phyloP scores from a whole-genome alignment of 2,329 filamentous ascomycete genomes.

The Hypoxylon sp. region DNA sequence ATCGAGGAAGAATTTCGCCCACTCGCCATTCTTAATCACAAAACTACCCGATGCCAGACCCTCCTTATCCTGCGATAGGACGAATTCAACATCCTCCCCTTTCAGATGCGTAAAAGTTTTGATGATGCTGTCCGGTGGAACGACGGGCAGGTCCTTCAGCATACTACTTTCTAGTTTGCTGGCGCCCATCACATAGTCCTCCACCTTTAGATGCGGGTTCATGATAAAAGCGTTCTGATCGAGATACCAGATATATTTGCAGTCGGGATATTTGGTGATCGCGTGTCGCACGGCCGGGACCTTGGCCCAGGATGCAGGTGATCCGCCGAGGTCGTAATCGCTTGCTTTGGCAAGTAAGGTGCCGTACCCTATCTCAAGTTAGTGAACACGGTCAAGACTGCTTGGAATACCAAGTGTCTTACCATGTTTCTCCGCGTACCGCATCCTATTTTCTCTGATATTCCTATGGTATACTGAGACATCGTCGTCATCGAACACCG shows the following conservation, averaged over 20 bases:
- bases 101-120: slow-evolving; percentile 89
- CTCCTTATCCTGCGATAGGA: slow-evolving; percentile 85
- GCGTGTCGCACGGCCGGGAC: slow-evolving; percentile 91
- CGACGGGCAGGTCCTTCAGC: slow-evolving; percentile 86
- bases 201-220: slow-evolving; percentile 77
- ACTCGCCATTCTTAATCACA: slow-evolving; percentile 84
- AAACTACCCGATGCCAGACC: slow-evolving; percentile 83
- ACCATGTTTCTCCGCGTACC: slow-evolving; percentile 91
- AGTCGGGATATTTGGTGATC: slow-evolving; percentile 80
- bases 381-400: slow-evolving; percentile 9
- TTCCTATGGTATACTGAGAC: slow-evolving; percentile 75
- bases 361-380: slow-evolving; percentile 75
- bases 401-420: slow-evolving; percentile 42
- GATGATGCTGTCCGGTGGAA: slow-evolving; percentile 96
- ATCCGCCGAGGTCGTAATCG: slow-evolving; percentile 77
- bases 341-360: slow-evolving; percentile 83
- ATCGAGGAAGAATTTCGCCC: slow-evolving; percentile 92
- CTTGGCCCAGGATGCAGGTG: slow-evolving; percentile 76
- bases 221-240: slow-evolving; percentile 89
- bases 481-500: slow-evolving; percentile 78
- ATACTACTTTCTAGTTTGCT: slow-evolving; percentile 79
- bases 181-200: slow-evolving; percentile 76
- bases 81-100: slow-evolving; percentile 80
- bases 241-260: slow-evolving; percentile 87
- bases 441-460: slow-evolving; percentile 83